phyloP scores from a whole-genome alignment of 164 flowering plant genomes.

The Buxus sempervirens region DNA sequence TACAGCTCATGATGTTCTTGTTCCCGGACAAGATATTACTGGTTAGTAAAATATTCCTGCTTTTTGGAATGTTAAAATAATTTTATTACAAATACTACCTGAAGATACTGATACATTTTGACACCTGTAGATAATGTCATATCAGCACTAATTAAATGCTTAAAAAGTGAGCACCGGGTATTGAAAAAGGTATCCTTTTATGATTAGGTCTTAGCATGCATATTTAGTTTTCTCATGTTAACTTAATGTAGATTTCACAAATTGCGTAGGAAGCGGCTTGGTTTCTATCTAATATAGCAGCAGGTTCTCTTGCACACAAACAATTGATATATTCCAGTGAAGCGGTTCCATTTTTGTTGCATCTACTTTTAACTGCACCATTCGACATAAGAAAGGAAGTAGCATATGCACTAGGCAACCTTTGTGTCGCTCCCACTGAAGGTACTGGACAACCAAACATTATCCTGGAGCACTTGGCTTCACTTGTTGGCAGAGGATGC shows the following conservation, averaged over 20 bases:
- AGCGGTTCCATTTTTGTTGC: slow-evolving; percentile 55
- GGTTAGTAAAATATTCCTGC: slow-evolving; percentile 38
- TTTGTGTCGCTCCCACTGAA: slow-evolving; percentile 76
- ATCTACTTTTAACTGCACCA: slow-evolving; percentile 74
- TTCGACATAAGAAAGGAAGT: slow-evolving; percentile 92
- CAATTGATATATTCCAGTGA: slow-evolving; percentile 62
- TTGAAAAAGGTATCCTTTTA: slow-evolving; percentile 68
- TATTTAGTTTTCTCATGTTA: background rate
- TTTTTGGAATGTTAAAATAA: slow-evolving; percentile 7
- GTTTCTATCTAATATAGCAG: slow-evolving; percentile 93
- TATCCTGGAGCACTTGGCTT: slow-evolving; percentile 75
- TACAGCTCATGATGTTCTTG: slow-evolving; percentile 42
- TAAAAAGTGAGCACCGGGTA: slow-evolving; percentile 87
- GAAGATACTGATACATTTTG: slow-evolving; percentile 4
- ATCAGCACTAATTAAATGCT: slow-evolving; percentile 64
- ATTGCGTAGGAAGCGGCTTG: slow-evolving; percentile 86
- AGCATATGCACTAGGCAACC: slow-evolving; percentile 87
- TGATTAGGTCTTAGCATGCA: background rate
- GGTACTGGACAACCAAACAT: slow-evolving; percentile 54
- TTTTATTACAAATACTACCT: background rate
- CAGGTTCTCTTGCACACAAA: slow-evolving; percentile 87
- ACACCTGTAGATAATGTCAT: slow-evolving; percentile 48
- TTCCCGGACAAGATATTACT: slow-evolving; percentile 65
- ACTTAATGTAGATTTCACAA: slow-evolving; percentile 3
- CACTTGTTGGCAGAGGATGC: slow-evolving; percentile 77